phyloP scores from a whole-genome alignment of 768 basidiomycete genomes.

The Auricularia sp. region DNA sequence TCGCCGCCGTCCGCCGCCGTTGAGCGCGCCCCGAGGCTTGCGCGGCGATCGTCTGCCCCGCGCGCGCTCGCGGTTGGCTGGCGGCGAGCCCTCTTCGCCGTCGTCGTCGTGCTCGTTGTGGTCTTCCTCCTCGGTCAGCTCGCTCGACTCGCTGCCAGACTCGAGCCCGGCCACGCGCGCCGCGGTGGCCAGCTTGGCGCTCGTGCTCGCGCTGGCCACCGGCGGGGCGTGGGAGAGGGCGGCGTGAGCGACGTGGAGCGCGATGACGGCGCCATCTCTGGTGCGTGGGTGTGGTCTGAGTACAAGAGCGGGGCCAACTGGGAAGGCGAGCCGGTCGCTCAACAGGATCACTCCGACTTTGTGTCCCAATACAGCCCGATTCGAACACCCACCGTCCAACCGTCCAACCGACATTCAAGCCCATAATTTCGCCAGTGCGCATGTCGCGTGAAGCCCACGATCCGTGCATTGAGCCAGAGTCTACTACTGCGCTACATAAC shows the following conservation, averaged over 20 bases:
- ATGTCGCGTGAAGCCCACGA: too few species aligned
- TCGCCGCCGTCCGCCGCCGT: slow-evolving; percentile 11
- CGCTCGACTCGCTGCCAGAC: slow-evolving; percentile 2
- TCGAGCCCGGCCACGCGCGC: not conserved
- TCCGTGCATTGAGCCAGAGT: too few species aligned
- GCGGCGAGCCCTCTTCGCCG: slow-evolving; percentile 8
- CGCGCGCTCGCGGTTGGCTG: not conserved
- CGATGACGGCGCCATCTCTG: not conserved
- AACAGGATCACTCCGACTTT: too few species aligned
- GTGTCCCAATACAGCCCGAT: too few species aligned
- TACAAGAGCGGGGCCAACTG: too few species aligned
- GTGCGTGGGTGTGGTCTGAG: not conserved
- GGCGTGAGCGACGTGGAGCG: slow-evolving; percentile 2
- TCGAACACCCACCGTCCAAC: too few species aligned
- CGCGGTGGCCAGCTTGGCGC: not conserved
- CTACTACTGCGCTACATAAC: not conserved
- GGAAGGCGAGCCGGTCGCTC: too few species aligned
- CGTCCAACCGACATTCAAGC: too few species aligned
- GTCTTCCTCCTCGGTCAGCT: slow-evolving; percentile 26
- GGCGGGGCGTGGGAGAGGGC: not conserved
- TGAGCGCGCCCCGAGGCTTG: slow-evolving; percentile 11
- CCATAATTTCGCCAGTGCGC: too few species aligned
- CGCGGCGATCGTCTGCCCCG: not conserved
- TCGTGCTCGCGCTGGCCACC: not conserved
- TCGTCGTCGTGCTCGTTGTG: slow-evolving; percentile 22